A percentile compares a stretch with the other conserved stretches of the same genome.
These are phyloP conservation scores for Apiospora arundinis DNA, from an alignment of 2,329 filamentous ascomycete genomes.

Conservation along the genomic window DNA sequence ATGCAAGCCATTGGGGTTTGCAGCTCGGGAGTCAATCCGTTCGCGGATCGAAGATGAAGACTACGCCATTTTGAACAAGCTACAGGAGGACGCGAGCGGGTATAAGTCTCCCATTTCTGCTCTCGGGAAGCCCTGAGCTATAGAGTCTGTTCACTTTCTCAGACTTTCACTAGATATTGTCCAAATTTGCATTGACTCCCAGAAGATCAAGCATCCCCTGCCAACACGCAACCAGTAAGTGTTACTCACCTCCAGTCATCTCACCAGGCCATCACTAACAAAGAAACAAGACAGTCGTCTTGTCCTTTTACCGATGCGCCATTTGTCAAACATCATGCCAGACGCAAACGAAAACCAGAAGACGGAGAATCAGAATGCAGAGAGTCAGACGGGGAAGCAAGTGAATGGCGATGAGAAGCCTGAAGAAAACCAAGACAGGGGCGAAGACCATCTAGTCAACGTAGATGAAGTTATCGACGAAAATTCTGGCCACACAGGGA, in stretches of 20 bases:
- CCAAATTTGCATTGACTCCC: not conserved
- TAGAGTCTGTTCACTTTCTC: not conserved
- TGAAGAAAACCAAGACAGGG: slow-evolving; percentile 1
- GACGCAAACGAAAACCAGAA: not conserved
- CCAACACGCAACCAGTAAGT: not conserved
- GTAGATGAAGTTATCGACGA: not conserved
- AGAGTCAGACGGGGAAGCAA: not conserved
- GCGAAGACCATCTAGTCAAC: not conserved
- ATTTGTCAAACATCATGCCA: not conserved
- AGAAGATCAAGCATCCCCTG: slow-evolving; percentile 4
- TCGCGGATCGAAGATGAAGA: not conserved
- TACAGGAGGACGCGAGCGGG: not conserved
- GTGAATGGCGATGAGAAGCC: slow-evolving; percentile 1
- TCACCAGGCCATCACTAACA: not conserved
- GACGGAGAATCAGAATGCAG: not conserved
- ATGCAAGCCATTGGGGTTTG: not conserved
- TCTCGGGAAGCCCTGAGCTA: not conserved
- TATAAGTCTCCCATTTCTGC: not conserved
- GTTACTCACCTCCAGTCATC: not conserved
- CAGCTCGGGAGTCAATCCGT: not conserved
- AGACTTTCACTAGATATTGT: not conserved
- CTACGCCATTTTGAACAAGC: not conserved
- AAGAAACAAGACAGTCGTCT: not conserved
- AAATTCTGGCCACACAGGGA: not conserved
- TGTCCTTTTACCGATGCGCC: not conserved